phyloP scores from a whole-genome alignment of 129 eudicot species.

The Mikania micrantha region DNA sequence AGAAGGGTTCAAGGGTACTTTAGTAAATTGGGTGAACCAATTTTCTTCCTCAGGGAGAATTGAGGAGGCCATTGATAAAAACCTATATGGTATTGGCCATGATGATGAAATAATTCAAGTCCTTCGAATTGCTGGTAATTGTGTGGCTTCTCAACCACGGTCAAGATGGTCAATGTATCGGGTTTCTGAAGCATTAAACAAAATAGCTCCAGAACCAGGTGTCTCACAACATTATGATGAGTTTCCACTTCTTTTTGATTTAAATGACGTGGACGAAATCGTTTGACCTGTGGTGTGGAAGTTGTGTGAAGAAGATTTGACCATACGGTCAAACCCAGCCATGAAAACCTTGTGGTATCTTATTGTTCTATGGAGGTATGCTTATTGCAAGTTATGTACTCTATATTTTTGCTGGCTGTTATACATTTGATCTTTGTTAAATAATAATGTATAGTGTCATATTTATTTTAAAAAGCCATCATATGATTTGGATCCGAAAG shows the following conservation, averaged over 20 bases:
- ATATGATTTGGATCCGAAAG: background rate
- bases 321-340: constrained; percentile 1
- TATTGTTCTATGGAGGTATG: constrained; percentile 3
- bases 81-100: constrained; percentile 54
- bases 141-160: constrained; percentile 51
- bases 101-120: constrained; percentile 69
- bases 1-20: constrained; percentile 63
- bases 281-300: constrained; percentile 17
- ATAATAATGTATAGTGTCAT: constrained; percentile 31
- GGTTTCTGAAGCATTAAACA: constrained; percentile 61
- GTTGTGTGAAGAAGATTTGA: constrained; percentile 15
- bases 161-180: constrained; percentile 80
- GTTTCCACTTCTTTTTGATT: constrained; percentile 70
- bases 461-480: background rate
- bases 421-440: constrained; percentile 16
- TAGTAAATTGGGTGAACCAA: constrained; percentile 73
- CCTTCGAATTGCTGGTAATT: constrained; percentile 55
- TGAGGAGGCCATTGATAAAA: constrained; percentile 53
- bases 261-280: constrained; percentile 30
- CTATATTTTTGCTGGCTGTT: constrained; percentile 22
- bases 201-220: constrained; percentile 51
- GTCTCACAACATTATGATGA: constrained; percentile 69
- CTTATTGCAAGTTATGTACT: constrained; percentile 21
- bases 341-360: constrained; percentile 14
- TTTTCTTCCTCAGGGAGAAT: constrained; percentile 49